A percentile compares a stretch with the other conserved stretches of the same genome.
phyloP scores from a whole-genome alignment of 257 asterid species.

The Dorcoceras hygrometricum region DNA sequence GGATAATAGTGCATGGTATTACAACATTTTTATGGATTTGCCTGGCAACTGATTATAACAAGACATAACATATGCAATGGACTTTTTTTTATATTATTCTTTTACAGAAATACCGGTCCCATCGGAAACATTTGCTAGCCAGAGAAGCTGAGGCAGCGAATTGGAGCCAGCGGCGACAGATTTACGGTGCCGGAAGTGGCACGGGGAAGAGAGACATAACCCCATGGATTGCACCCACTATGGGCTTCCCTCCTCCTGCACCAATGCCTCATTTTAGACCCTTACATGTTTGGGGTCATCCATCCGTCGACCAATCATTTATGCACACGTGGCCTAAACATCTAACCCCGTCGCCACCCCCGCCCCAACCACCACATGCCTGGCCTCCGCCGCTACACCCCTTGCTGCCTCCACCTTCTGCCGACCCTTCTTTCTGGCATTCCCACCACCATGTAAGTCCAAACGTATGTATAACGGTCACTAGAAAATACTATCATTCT shows the following conservation, averaged over 20 bases:
- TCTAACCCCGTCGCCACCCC: conserved; percentile 39
- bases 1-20: no score
- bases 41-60: background rate
- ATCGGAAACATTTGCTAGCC: conserved; percentile 77
- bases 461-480: background rate
- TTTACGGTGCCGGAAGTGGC: conserved; percentile 33
- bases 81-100: background rate
- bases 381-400: conserved; percentile 41
- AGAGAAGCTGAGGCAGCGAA: conserved; percentile 84
- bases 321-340: conserved; percentile 85
- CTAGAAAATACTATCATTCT: background rate
- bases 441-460: conserved; percentile 57
- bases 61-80: background rate
- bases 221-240: conserved; percentile 51
- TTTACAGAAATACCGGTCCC: conserved; percentile 83
- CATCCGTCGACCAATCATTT: conserved; percentile 71
- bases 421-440: conserved; percentile 61
- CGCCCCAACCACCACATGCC: conserved; percentile 34
- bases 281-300: conserved; percentile 97
- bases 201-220: conserved; percentile 51
- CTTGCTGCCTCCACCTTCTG: conserved; percentile 29
- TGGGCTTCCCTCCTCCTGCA: conserved; percentile 47
- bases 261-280: conserved; percentile 76
- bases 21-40: no score
- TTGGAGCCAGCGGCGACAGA: conserved; percentile 79